Conservation (phyloP, 805 yeast genomes). For the Suhomyces sp. region DNA sequence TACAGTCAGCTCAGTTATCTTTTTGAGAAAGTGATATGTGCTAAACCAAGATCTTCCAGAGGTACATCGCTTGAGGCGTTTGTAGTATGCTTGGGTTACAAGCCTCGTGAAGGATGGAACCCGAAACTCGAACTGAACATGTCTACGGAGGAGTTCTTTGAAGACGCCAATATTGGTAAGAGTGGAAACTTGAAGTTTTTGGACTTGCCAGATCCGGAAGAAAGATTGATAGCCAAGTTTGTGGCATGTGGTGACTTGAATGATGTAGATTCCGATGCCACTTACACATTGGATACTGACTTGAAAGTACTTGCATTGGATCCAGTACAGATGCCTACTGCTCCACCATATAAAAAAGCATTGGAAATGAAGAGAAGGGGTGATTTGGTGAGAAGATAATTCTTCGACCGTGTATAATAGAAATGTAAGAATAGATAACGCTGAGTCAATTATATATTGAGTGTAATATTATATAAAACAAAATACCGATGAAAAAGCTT, state of each 20-base stretch:
- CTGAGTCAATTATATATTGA: not conserved
- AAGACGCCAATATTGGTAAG: slow-evolving; percentile 57
- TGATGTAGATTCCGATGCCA: slow-evolving; percentile 92
- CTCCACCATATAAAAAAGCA: slow-evolving; percentile 95
- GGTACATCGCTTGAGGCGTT: slow-evolving; percentile 94
- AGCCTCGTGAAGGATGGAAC: slow-evolving; percentile 79
- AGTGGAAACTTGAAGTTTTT: slow-evolving; percentile 46
- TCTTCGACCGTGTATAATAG: not conserved
- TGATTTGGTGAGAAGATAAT: slow-evolving; percentile 13
- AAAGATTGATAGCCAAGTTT: slow-evolving; percentile 81
- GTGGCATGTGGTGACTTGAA: slow-evolving; percentile 92
- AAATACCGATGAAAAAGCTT: slow-evolving; percentile 3
- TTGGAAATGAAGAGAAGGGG: slow-evolving; percentile 83
- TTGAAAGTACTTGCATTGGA: slow-evolving; percentile 55
- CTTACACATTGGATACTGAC: slow-evolving; percentile 57
- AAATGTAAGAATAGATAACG: not conserved
- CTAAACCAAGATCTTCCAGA: slow-evolving; percentile 93
- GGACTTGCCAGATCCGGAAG: slow-evolving; percentile 51
- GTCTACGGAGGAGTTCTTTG: slow-evolving; percentile 82
- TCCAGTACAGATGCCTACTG: slow-evolving; percentile 94
- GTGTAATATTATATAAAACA: not conserved
- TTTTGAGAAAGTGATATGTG: slow-evolving; percentile 86
- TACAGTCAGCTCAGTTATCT: slow-evolving; percentile 88
- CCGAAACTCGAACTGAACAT: slow-evolving; percentile 57
- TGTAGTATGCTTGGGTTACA: slow-evolving; percentile 85